Percentiles rank a stretch among this genome's conserved stretches.
Evolutionary conservation across 208 protist genomes (phyloP).

Genomic region (Wallacemonas collosoma): DNA sequence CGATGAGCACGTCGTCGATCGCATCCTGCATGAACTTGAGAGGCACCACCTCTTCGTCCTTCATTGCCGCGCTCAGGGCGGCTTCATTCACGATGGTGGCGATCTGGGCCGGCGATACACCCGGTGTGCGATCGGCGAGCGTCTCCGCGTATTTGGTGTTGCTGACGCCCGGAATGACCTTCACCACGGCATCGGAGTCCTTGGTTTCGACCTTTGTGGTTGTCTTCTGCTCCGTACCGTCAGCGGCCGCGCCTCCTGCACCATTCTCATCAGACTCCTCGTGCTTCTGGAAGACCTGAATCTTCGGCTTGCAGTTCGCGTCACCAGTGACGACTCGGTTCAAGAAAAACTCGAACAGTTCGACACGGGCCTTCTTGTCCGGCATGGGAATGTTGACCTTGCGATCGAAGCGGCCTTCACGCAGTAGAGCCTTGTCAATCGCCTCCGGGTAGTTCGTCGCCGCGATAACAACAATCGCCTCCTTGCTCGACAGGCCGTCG

Average conservation of each 20-base stretch:
- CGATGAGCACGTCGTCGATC: slow-evolving; percentile 93
- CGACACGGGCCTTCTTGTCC: slow-evolving; percentile 77
- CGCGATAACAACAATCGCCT: slow-evolving; percentile 96
- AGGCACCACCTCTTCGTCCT: slow-evolving; percentile 73
- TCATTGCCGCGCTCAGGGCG: slow-evolving; percentile 89
- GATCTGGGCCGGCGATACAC: slow-evolving; percentile 95
- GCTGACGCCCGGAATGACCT: slow-evolving; percentile 80
- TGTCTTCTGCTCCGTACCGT: slow-evolving; percentile 24
- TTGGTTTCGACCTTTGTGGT: slow-evolving; percentile 32
- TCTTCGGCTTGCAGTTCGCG: slow-evolving; percentile 82
- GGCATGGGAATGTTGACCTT: slow-evolving; percentile 94
- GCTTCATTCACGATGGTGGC: slow-evolving; percentile 98
- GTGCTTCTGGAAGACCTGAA: slow-evolving; percentile 73
- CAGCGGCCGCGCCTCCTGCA: slow-evolving; percentile 14
- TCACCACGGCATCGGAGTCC: slow-evolving; percentile 47
- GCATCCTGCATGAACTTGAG: slow-evolving; percentile 78
- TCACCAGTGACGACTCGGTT: slow-evolving; percentile 88
- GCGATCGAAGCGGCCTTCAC: slow-evolving; percentile 92
- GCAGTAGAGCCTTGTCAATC: slow-evolving; percentile 94
- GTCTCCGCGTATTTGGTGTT: slow-evolving; percentile 76
- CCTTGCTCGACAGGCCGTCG: slow-evolving; percentile 93
- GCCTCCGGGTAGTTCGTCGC: slow-evolving; percentile 97
- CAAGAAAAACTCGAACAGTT: slow-evolving; percentile 93
- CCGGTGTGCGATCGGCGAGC: slow-evolving; percentile 90
- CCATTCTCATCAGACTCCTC: slow-evolving; percentile 41